phyloP scores from a whole-genome alignment of 495 filamentous ascomycete genomes.

The Collariella sp. region DNA sequence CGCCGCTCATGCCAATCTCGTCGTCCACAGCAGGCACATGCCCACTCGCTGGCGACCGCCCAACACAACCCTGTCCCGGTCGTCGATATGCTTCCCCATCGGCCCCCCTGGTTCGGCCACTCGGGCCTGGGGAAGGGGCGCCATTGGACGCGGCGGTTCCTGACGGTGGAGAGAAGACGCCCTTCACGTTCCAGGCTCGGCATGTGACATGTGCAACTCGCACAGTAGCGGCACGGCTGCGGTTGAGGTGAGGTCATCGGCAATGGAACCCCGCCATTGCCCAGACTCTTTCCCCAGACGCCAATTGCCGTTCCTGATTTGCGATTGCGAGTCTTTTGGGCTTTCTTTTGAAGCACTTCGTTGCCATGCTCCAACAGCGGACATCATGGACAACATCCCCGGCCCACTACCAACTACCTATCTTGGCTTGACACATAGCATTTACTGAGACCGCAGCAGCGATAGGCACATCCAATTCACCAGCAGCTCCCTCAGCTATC shows the following conservation, averaged over 20 bases:
- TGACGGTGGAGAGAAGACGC: background rate
- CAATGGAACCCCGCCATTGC: conserved; percentile 3
- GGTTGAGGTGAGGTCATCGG: conserved; percentile 14
- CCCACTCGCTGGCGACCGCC: background rate
- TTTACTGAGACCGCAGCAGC: no score
- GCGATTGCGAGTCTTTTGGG: background rate
- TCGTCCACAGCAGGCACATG: background rate
- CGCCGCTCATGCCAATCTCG: background rate
- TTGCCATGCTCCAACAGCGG: no score
- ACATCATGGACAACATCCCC: no score
- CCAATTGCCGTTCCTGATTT: background rate
- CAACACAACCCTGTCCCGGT: background rate
- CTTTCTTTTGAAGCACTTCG: no score
- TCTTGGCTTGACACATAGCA: no score
- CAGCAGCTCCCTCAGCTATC: no score
- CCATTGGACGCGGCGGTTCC: conserved; percentile 5
- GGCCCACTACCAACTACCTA: no score
- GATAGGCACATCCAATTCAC: no score
- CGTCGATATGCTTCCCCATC: background rate
- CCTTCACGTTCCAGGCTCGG: background rate
- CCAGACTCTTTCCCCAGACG: background rate
- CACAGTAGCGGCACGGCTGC: background rate
- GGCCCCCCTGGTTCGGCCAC: background rate
- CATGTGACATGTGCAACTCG: conserved; percentile 11
- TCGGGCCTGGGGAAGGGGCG: conserved; percentile 7